These are phyloP conservation scores for Trichophyton rubrum DNA, from an alignment of 2,329 filamentous ascomycete species.

Conservation along the genomic window DNA sequence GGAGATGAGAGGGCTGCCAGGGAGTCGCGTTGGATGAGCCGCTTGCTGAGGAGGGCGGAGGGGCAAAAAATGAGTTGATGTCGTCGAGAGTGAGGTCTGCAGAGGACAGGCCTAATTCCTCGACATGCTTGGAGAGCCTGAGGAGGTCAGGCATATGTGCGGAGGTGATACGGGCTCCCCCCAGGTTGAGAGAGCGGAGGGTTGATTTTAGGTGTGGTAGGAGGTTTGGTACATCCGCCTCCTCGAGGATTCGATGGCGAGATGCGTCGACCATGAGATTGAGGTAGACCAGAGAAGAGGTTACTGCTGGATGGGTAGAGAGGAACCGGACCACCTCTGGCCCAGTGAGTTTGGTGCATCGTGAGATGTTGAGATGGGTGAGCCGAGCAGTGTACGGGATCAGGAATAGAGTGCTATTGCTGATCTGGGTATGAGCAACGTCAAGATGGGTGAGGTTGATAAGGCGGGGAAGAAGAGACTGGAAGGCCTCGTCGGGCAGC, in stretches of 20 bases:
- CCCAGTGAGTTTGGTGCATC: constrained; percentile 58
- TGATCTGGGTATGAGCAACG: constrained; percentile 65
- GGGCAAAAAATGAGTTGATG: constrained; percentile 48
- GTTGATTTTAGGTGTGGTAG: constrained; percentile 47
- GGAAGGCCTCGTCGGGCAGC: constrained; percentile 54
- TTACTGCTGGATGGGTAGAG: constrained; percentile 55
- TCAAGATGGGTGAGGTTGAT: constrained; percentile 62
- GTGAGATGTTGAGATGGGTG: constrained; percentile 66
- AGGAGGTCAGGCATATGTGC: constrained; percentile 53
- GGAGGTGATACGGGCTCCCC: constrained; percentile 57
- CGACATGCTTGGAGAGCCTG: constrained; percentile 56
- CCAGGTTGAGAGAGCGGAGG: constrained; percentile 61
- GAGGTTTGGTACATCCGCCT: constrained; percentile 51
- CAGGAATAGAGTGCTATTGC: constrained; percentile 54
- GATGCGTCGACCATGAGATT: constrained; percentile 61
- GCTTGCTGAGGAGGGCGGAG: constrained; percentile 6
- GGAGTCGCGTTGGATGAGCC: constrained; percentile 33
- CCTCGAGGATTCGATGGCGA: constrained; percentile 57
- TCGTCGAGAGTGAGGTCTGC: constrained; percentile 52
- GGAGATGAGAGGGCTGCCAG: constrained; percentile 50
- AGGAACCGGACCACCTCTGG: constrained; percentile 58
- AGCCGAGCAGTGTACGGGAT: constrained; percentile 60
- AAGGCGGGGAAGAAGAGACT: constrained; percentile 58
- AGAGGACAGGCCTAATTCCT: constrained; percentile 63
- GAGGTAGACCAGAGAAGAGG: constrained; percentile 52